A percentile compares a stretch with the other conserved stretches of the same genome.
These are phyloP conservation scores for Sporisorium exsertum DNA, from an alignment of 1,284 basidiomycete species.

Conservation along the genomic window DNA sequence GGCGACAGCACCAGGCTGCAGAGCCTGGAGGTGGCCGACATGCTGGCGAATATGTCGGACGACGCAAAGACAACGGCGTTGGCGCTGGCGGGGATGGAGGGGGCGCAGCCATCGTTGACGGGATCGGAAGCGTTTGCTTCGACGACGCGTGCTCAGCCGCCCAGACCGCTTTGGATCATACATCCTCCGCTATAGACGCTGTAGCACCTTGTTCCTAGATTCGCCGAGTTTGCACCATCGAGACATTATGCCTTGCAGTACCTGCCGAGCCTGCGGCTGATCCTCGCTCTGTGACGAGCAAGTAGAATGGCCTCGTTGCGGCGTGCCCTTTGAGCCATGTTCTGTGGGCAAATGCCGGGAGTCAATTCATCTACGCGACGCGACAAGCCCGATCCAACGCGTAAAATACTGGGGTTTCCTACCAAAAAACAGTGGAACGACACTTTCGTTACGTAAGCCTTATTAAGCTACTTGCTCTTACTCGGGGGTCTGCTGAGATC, in stretches of 20 bases:
- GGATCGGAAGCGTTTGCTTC: background rate
- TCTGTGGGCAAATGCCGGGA: background rate
- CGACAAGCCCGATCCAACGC: background rate
- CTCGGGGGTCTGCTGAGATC: constrained; percentile 25
- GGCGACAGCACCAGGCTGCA: background rate
- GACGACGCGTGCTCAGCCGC: background rate
- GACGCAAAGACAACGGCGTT: constrained; percentile 27
- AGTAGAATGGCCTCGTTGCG: too few species aligned
- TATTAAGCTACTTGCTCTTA: background rate
- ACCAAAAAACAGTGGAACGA: too few species aligned
- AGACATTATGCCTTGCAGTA: background rate
- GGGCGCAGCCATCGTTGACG: background rate
- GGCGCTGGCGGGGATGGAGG: constrained; percentile 34
- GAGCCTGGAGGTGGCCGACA: constrained; percentile 21
- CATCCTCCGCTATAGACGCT: constrained; percentile 31
- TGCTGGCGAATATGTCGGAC: constrained; percentile 40
- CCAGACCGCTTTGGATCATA: constrained; percentile 19
- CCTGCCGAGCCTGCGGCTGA: background rate
- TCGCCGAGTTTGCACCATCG: too few species aligned
- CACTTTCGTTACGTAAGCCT: constrained; percentile 12
- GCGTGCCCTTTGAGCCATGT: too few species aligned
- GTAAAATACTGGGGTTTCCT: constrained; percentile 9
- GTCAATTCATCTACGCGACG: constrained; percentile 6
- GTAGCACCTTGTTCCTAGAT: background rate
- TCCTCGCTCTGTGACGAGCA: too few species aligned